Conservation (phyloP, 306 rosid genomes). For the Castanospermum australe region DNA sequence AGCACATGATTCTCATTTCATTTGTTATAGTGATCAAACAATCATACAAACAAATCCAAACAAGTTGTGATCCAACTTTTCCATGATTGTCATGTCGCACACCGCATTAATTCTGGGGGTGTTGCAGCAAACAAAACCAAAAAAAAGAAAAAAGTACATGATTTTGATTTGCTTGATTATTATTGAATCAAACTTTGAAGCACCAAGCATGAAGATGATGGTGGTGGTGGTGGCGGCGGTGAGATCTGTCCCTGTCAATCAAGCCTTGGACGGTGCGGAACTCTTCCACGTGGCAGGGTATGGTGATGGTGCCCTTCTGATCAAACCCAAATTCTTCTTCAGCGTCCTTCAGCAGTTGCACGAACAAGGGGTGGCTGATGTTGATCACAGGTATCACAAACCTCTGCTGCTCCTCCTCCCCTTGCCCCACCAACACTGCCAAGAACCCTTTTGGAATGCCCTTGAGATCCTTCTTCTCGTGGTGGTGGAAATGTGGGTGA, state of each 20-base stretch:
- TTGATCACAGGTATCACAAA: slow-evolving; percentile 84
- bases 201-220: too few relatives aligned
- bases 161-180: too few relatives aligned
- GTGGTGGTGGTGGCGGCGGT: slow-evolving; percentile 24
- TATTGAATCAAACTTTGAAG: slow-evolving; percentile 60
- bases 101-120: slow-evolving; percentile 32
- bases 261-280: slow-evolving; percentile 69
- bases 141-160: not conserved
- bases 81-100: slow-evolving; percentile 31
- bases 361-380: slow-evolving; percentile 84
- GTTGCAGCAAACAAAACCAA: slow-evolving; percentile 16
- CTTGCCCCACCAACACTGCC: slow-evolving; percentile 78
- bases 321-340: slow-evolving; percentile 87
- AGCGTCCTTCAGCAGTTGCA: slow-evolving; percentile 68
- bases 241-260: slow-evolving; percentile 54
- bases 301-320: slow-evolving; percentile 82
- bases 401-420: slow-evolving; percentile 64
- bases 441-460: slow-evolving; percentile 88
- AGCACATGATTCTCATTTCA: slow-evolving; percentile 12
- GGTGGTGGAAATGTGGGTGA: slow-evolving; percentile 43
- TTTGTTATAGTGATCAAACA: slow-evolving; percentile 18
- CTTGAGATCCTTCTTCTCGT: slow-evolving; percentile 40
- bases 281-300: slow-evolving; percentile 83
- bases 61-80: slow-evolving; percentile 13
- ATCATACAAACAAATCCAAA: slow-evolving; percentile 17